phyloP scores from a whole-genome alignment of 2,329 filamentous ascomycete species.

The Venturia carpophila region DNA sequence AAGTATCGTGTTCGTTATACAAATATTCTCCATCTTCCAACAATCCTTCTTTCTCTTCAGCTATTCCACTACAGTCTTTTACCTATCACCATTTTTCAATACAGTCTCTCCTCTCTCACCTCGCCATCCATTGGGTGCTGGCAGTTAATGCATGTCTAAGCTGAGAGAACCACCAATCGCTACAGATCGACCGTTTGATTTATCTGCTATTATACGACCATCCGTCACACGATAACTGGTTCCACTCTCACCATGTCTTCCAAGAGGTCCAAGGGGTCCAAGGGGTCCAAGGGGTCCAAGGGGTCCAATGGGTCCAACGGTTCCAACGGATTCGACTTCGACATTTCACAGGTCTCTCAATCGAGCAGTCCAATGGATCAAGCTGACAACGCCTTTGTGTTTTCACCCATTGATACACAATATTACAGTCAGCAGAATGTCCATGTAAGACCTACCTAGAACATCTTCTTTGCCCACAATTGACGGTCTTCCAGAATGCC shows the following conservation, averaged over 20 bases:
- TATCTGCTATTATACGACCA: background rate
- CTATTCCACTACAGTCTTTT: constrained; percentile 11
- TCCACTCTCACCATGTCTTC: constrained; percentile 13
- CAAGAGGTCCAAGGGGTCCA: background rate
- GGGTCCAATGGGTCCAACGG: background rate
- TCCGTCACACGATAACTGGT: background rate
- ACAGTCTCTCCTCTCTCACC: background rate
- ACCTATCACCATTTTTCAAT: background rate
- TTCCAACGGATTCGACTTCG: background rate
- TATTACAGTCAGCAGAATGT: background rate
- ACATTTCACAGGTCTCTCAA: constrained; percentile 5
- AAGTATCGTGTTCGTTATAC: background rate
- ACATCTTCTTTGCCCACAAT: too few relatives aligned
- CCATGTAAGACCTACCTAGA: background rate
- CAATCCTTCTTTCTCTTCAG: background rate
- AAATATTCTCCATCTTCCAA: background rate
- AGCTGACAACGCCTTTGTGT: background rate
- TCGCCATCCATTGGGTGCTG: constrained; percentile 13
- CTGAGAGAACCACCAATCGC: background rate
- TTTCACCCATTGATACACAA: constrained; percentile 3
- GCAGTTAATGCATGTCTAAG: background rate
- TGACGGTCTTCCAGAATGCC: background rate
- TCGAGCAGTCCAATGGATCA: background rate
- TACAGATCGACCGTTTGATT: background rate
- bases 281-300: background rate